Base-by-base conservation (phyloP, 169 alveolate species). In the Eimeria nieschulzi region DNA sequence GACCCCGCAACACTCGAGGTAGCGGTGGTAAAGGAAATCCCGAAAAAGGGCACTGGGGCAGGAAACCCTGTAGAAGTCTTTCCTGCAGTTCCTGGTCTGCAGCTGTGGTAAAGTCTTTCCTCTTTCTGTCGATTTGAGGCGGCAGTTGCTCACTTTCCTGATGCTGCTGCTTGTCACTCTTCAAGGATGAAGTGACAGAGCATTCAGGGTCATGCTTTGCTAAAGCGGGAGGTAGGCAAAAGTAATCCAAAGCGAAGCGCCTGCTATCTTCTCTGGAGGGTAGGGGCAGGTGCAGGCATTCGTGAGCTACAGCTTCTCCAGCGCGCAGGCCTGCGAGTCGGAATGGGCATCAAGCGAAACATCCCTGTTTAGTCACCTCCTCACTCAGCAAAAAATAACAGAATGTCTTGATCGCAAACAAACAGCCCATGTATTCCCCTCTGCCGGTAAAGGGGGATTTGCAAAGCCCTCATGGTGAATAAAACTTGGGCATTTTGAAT, bases 261-360 rank as follows among this genome's bases (percentile, higher is more conserved):
- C 90, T 68, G 55, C 73, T 64, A 53, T 90, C 93, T 68, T 90
- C 93, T n/a, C 93, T 63, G 63, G 93, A 90, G 33, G 93, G 93
- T 55, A 90, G 90, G 25, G 90, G 93, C 72, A 90, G 93, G 6
- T 68, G 93, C 63, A 90, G 83, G 19, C 93, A 83, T 63, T 90
- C 93, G 90, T 90, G 93, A 53, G 93, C 93, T 10, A 90, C 93
- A 63, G 87, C 85, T 17, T 90, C 93, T 55, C 83, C 93, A 19
- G 93, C 93, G 63, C 93, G 93, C 21, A 79, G 21, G 9, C 93
- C 93, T 90, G 93, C 26, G 56, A 46, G 76, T 21, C 39, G 17
- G 46, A 33, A 33, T 1, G 46, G 46, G 46, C 46, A 33, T 33
- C 46, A 33, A 33, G 46, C 46, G 46, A 33, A 33, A 33, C 46